Evolutionary conservation across 2,329 filamentous ascomycete genomes (phyloP).

Genomic region (Aspergillus brasiliensis): DNA sequence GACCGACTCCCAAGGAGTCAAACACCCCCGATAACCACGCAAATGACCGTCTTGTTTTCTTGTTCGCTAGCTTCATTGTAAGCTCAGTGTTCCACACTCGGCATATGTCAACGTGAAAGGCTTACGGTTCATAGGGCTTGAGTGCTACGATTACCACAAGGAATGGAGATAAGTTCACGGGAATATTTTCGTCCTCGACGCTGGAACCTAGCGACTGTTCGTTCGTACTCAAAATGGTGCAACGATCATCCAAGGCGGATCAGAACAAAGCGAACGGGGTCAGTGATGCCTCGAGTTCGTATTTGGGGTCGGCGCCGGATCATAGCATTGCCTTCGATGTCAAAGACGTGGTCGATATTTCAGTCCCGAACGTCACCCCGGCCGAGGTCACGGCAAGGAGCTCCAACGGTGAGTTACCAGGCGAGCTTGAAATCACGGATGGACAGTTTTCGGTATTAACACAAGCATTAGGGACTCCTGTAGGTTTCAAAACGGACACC

Average conservation of each 20-base stretch:
- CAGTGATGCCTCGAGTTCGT: constrained; percentile 41
- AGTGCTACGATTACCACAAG: constrained; percentile 59
- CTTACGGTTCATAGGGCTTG: constrained; percentile 52
- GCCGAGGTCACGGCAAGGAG: constrained; percentile 54
- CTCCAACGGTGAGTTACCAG: constrained; percentile 57
- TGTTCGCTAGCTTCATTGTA: constrained; percentile 62
- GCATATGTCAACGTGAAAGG: constrained; percentile 4
- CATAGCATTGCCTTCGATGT: constrained; percentile 62
- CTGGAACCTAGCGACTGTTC: constrained; percentile 55
- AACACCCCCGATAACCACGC: constrained; percentile 59
- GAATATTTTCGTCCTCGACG: constrained; percentile 61
- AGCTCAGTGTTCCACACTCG: constrained; percentile 30
- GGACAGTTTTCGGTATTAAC: constrained; percentile 2
- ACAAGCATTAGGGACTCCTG: constrained; percentile 59
- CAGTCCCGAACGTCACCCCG: constrained; percentile 55
- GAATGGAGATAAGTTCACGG: constrained; percentile 62
- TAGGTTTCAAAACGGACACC: constrained; percentile 79
- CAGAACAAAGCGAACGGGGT: constrained; percentile 45
- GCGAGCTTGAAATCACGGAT: neutral
- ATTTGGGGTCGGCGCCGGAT: constrained; percentile 47
- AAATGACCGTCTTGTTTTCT: constrained; percentile 61
- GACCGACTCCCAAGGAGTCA: constrained; percentile 50
- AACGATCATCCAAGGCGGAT: constrained; percentile 47
- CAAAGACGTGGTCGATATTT: constrained; percentile 61
- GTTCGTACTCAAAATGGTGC: constrained; percentile 68